Evolutionary conservation across 306 rosid genomes (phyloP), one percentile per base, ranked within the genome.

Genomic region (Cicer cuneatum): DNA sequence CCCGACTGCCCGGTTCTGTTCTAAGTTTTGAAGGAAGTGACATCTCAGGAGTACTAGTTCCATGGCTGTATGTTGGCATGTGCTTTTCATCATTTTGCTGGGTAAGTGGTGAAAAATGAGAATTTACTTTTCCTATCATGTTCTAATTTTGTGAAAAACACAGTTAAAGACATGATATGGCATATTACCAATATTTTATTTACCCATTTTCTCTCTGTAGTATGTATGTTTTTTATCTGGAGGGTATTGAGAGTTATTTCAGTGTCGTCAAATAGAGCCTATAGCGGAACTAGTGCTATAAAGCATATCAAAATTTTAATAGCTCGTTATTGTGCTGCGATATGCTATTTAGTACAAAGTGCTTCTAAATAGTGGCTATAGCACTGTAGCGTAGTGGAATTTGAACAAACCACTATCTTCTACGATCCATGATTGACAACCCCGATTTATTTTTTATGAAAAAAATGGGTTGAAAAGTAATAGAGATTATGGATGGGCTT

Each of bases 1-100:
- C 99, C 0, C 96, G 95, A 69, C 86, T 92, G 73, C 93, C 96
- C 1, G 96, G 99, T 71, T 94, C 99, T 14, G 98, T 87, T 19
- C 83, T 94, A 14, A 75, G 84, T 85, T 92, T 81, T 70, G 99
- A 94, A 80, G 96, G 81, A 85, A 87, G 99, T 21, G 93, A 94
- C 76, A 94, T 94, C 54, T 94, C 99, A 0, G 99, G 99, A 82
- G 99, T 94, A 79, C 75, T 94, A 75, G 98, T 94, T 83, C 99
- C 99, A 41, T 92, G 99, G 99, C 91, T 94, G 19, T 94, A 94
- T 57, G 86, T 94, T 64, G 99, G 99, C 78, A 94, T 94, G 99
- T 94, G 97, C 82, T 92, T 94, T 87, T 94, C 99, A 15, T 90
- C 99, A 14, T 92, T 94, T 88, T 94, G 99, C 82, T 94, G 99